These are phyloP conservation scores for Pleurotus tuber-regium DNA, from an alignment of 768 basidiomycete genomes.

Conservation along the genomic window DNA sequence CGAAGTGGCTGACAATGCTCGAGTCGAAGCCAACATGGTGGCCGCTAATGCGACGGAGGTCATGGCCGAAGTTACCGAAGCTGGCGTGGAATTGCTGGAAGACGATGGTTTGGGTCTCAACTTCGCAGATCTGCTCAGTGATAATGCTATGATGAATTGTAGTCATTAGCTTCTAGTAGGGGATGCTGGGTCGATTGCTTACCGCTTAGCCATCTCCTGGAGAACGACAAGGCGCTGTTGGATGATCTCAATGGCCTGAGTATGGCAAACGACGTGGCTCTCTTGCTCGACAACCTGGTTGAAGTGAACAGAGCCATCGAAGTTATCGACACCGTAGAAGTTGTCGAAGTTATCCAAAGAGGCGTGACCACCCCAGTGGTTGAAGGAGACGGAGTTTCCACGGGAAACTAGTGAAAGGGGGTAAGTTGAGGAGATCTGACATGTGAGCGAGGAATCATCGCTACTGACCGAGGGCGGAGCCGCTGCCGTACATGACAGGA, in stretches of 20 bases:
- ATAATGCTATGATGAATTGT: conserved; percentile 21
- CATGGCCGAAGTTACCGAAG: conserved; percentile 26
- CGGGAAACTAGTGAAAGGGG: not conserved
- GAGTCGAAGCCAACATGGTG: conserved; percentile 31
- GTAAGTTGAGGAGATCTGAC: not conserved
- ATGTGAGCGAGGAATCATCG: no score
- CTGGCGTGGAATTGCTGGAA: conserved; percentile 32
- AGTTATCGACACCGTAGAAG: conserved; percentile 37
- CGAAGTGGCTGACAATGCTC: conserved; percentile 26
- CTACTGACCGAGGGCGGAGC: conserved; percentile 7
- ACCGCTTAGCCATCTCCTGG: conserved; percentile 34
- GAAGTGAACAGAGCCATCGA: conserved; percentile 25
- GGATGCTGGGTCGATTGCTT: not conserved
- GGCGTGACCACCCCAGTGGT: conserved; percentile 32
- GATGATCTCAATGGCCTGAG: conserved; percentile 25
- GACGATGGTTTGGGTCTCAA: conserved; percentile 34
- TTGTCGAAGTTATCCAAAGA: conserved; percentile 32
- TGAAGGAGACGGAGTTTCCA: conserved; percentile 23
- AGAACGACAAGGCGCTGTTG: conserved; percentile 33
- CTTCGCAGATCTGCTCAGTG: conserved; percentile 31
- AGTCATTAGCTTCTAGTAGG: not conserved
- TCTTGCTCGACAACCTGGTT: conserved; percentile 23
- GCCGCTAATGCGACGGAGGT: conserved; percentile 27
- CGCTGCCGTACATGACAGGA: conserved; percentile 8
- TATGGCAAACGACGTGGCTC: conserved; percentile 26